Evolutionary conservation across 371 early-diverging fungal species (phyloP).

Genomic region (Rhizomucor miehei): DNA sequence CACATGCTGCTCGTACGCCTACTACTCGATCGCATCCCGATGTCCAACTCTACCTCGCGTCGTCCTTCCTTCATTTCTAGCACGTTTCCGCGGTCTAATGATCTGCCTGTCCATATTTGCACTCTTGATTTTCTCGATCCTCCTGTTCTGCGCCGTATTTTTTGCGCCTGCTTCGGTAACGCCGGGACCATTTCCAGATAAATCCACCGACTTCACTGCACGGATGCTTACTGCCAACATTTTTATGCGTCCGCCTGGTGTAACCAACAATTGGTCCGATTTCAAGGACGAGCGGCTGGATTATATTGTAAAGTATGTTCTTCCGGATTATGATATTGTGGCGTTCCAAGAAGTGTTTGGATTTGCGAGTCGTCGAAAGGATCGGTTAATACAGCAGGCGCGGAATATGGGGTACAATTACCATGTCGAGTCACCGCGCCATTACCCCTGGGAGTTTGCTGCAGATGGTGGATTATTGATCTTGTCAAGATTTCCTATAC

Average conservation of each 20-base stretch:
- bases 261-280: slow-evolving; percentile 75
- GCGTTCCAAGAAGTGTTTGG: slow-evolving; percentile 84
- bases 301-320: slow-evolving; percentile 58
- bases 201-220: slow-evolving; percentile 31
- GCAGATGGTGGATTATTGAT: slow-evolving; percentile 84
- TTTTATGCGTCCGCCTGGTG: slow-evolving; percentile 83
- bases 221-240: slow-evolving; percentile 78
- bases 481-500: slow-evolving; percentile 73
- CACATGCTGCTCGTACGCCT: slow-evolving; percentile 29
- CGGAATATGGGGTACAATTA: slow-evolving; percentile 60
- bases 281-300: slow-evolving; percentile 74
- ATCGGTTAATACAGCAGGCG: slow-evolving; percentile 59
- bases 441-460: slow-evolving; percentile 58
- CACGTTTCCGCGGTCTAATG: slow-evolving; percentile 23
- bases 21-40: slow-evolving; percentile 12
- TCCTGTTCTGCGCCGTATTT: slow-evolving; percentile 37
- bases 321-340: slow-evolving; percentile 76
- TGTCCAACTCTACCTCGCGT: slow-evolving; percentile 22
- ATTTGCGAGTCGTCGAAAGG: slow-evolving; percentile 62
- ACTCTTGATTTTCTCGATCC: slow-evolving; percentile 27
- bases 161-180: slow-evolving; percentile 31
- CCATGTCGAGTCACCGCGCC: slow-evolving; percentile 57
- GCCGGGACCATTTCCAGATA: slow-evolving; percentile 30
- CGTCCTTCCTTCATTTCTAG: slow-evolving; percentile 26
- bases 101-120: slow-evolving; percentile 28